Conservation (phyloP, 75 land plant species). For the Cryptomeria japonica region DNA sequence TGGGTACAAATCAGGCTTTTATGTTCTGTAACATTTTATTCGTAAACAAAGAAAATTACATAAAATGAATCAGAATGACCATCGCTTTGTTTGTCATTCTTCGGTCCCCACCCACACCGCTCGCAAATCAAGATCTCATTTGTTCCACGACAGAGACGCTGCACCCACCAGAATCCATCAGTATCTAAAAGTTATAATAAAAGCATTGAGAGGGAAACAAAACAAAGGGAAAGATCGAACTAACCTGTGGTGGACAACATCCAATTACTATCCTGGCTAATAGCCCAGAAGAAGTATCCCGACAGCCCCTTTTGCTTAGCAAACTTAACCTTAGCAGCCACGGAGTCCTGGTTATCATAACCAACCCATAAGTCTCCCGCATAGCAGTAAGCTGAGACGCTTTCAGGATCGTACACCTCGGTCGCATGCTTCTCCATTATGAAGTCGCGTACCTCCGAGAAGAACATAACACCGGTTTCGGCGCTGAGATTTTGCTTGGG, state of each 20-base stretch:
- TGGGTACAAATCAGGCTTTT: too few species aligned
- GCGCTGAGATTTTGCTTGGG: not conserved
- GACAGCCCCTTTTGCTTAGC: not conserved
- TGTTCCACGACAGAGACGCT: too few species aligned
- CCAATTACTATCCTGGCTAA: slow-evolving; percentile 1
- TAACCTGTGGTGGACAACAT: not conserved
- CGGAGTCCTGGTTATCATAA: slow-evolving; percentile 1
- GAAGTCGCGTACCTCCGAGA: not conserved
- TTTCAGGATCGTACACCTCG: not conserved
- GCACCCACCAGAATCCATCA: too few species aligned
- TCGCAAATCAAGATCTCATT: too few species aligned
- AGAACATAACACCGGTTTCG: not conserved
- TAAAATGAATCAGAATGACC: too few species aligned
- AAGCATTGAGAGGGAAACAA: too few species aligned
- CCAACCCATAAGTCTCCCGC: not conserved
- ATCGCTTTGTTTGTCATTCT: too few species aligned
- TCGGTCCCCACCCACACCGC: too few species aligned
- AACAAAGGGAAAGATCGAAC: too few species aligned
- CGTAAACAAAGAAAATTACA: too few species aligned
- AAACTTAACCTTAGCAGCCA: not conserved
- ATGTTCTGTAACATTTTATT: too few species aligned
- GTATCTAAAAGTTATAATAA: too few species aligned
- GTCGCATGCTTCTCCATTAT: not conserved
- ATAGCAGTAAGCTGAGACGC: slow-evolving; percentile 2
- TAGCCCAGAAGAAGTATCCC: slow-evolving; percentile 6